Conservation (phyloP, 2,329 filamentous ascomycete species). For the Sporothrix brunneoviolacea region DNA sequence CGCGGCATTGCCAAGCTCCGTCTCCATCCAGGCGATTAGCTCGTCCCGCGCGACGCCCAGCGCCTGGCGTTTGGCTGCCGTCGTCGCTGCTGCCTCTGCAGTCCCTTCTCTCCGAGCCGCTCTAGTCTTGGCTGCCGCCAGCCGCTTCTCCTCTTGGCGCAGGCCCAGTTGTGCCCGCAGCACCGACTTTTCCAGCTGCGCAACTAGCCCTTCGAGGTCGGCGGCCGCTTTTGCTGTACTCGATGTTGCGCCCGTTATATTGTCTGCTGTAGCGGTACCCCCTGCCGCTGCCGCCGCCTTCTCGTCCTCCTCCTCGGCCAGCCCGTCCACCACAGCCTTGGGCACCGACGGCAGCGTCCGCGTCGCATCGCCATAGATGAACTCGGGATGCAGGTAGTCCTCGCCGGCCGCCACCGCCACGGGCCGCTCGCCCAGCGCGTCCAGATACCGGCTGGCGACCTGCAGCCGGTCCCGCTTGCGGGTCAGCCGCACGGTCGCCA, state of each 20-base stretch:
- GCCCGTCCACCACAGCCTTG: slow-evolving; percentile 42
- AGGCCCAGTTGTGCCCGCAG: slow-evolving; percentile 52
- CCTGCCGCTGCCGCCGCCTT: background rate
- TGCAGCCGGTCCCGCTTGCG: slow-evolving; percentile 45
- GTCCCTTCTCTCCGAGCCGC: slow-evolving; percentile 21
- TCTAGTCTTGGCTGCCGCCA: slow-evolving; percentile 39
- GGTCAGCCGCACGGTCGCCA: slow-evolving; percentile 44
- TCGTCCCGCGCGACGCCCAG: slow-evolving; percentile 50
- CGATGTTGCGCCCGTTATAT: too few relatives aligned
- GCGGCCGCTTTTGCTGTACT: slow-evolving; percentile 15
- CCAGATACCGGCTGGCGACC: slow-evolving; percentile 45
- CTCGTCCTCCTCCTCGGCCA: slow-evolving; percentile 34
- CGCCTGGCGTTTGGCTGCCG: slow-evolving; percentile 42
- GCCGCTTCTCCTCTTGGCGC: slow-evolving; percentile 48
- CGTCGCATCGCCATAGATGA: slow-evolving; percentile 38
- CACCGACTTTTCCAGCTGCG: slow-evolving; percentile 51
- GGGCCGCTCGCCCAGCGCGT: slow-evolving; percentile 44
- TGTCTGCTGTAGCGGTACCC: background rate
- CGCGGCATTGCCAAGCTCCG: slow-evolving; percentile 50
- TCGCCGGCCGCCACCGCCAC: slow-evolving; percentile 34
- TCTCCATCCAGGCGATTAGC: slow-evolving; percentile 60
- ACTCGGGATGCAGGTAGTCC: slow-evolving; percentile 43
- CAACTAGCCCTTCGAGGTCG: slow-evolving; percentile 42
- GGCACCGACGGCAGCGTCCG: slow-evolving; percentile 44
- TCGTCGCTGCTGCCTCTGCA: slow-evolving; percentile 1